Evolutionary conservation across 805 yeast genomes (phyloP).

Genomic region (Schwanniomyces polymorphus): DNA sequence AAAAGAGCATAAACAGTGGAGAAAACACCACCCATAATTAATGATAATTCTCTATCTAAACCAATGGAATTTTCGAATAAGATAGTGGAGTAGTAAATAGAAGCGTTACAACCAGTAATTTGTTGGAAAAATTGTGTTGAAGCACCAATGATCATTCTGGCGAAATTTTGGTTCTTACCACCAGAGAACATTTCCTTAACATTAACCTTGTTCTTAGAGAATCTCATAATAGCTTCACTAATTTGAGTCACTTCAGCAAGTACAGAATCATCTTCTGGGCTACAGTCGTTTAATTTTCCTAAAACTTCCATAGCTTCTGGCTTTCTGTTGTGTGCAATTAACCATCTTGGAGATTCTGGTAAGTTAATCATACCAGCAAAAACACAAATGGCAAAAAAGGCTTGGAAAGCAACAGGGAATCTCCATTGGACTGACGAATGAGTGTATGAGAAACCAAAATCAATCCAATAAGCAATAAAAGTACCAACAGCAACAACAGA

Average conservation of each 20-base stretch:
- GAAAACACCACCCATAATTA: slow-evolving; percentile 28
- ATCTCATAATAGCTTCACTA: slow-evolving; percentile 50
- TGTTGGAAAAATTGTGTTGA: slow-evolving; percentile 31
- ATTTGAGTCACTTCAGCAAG: slow-evolving; percentile 45
- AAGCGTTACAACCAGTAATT: slow-evolving; percentile 32
- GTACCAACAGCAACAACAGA: slow-evolving; percentile 68
- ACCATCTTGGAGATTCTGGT: slow-evolving; percentile 57
- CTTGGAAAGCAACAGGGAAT: slow-evolving; percentile 50
- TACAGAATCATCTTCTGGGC: slow-evolving; percentile 35
- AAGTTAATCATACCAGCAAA: slow-evolving; percentile 38
- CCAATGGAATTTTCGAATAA: slow-evolving; percentile 29
- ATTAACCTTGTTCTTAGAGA: slow-evolving; percentile 37
- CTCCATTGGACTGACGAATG: slow-evolving; percentile 43
- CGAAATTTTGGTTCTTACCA: slow-evolving; percentile 29
- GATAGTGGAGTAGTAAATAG: slow-evolving; percentile 34
- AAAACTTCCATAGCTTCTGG: slow-evolving; percentile 48
- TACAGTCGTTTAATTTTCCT: slow-evolving; percentile 37
- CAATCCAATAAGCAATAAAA: slow-evolving; percentile 70
- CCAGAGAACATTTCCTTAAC: slow-evolving; percentile 30
- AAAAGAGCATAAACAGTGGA: slow-evolving; percentile 31
- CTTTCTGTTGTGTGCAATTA: slow-evolving; percentile 49
- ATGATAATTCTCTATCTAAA: slow-evolving; percentile 18
- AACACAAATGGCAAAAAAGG: slow-evolving; percentile 47
- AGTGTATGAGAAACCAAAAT: slow-evolving; percentile 65
- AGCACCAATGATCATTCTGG: slow-evolving; percentile 32